Evolutionary conservation across 2,329 filamentous ascomycete genomes (phyloP).

Genomic region (Aspergillus neotritici): DNA sequence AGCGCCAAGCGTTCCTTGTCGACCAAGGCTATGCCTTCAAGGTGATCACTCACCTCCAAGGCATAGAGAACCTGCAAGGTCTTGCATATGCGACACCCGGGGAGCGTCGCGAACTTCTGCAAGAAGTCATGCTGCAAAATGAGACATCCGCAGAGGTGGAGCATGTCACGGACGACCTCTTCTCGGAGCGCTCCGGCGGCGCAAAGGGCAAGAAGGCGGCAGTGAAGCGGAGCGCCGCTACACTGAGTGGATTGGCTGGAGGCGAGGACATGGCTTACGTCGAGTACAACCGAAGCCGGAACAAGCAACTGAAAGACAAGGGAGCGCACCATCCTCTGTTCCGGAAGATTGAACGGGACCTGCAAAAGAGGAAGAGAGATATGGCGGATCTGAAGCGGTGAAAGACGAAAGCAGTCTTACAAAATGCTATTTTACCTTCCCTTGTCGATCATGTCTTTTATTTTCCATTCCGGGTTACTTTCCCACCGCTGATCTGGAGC

Average conservation of each 20-base stretch:
- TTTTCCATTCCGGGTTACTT: too few relatives aligned
- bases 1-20: constrained; percentile 92
- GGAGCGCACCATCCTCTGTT: constrained; percentile 57
- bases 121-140: constrained; percentile 83
- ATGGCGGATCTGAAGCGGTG: constrained; percentile 27
- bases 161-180: constrained; percentile 63
- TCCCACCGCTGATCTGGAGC: too few relatives aligned
- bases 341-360: constrained; percentile 60
- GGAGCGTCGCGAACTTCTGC: constrained; percentile 78
- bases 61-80: constrained; percentile 75
- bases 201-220: constrained; percentile 46
- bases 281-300: constrained; percentile 70
- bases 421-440: too few relatives aligned
- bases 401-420: neutral
- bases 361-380: constrained; percentile 51
- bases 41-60: constrained; percentile 91
- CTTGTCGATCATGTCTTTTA: too few relatives aligned
- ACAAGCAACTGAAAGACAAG: constrained; percentile 61
- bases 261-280: constrained; percentile 97
- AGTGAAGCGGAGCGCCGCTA: constrained; percentile 75
- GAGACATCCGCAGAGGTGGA: constrained; percentile 68
- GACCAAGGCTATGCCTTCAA: constrained; percentile 99
- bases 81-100: constrained; percentile 73
- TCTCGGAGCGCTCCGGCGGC: constrained; percentile 51
- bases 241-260: constrained; percentile 77